Percentiles rank a stretch among this genome's conserved stretches.
phyloP scores from a whole-genome alignment of 2,329 filamentous ascomycete genomes.

The Aspergillus ustus region DNA sequence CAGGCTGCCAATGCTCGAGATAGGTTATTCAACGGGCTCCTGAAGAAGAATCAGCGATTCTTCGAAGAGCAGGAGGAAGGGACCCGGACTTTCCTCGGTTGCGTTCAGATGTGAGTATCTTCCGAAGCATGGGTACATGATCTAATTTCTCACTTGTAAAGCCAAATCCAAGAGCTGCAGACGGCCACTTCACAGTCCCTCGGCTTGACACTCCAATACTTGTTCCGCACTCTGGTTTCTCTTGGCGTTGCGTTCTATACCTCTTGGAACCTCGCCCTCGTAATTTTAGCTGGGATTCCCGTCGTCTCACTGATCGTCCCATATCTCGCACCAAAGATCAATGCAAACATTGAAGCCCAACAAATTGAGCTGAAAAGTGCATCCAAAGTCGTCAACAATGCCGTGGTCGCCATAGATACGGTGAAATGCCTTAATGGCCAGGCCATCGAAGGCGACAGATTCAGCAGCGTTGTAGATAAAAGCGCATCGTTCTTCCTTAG shows the following conservation, averaged over 20 bases:
- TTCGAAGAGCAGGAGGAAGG: slow-evolving; percentile 77
- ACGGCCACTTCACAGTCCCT: slow-evolving; percentile 78
- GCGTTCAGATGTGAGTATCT: slow-evolving; percentile 70
- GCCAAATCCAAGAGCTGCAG: slow-evolving; percentile 82
- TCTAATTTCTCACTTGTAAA: slow-evolving; percentile 41
- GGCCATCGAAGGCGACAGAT: slow-evolving; percentile 69
- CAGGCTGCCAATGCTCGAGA: slow-evolving; percentile 71
- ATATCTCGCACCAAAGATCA: slow-evolving; percentile 64
- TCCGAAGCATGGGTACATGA: neutral
- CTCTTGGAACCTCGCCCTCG: slow-evolving; percentile 83
- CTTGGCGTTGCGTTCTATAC: slow-evolving; percentile 74
- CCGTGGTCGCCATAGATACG: slow-evolving; percentile 75
- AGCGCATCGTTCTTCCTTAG: slow-evolving; percentile 68
- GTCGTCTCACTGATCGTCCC: slow-evolving; percentile 65
- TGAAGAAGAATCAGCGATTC: slow-evolving; percentile 79
- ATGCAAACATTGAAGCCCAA: slow-evolving; percentile 70
- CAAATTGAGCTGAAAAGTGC: slow-evolving; percentile 69
- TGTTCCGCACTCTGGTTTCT: slow-evolving; percentile 67
- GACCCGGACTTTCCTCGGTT: slow-evolving; percentile 70
- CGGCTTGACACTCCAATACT: slow-evolving; percentile 68
- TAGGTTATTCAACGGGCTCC: slow-evolving; percentile 68
- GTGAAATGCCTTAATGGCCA: slow-evolving; percentile 87
- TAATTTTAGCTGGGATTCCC: slow-evolving; percentile 75
- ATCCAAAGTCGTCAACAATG: slow-evolving; percentile 71
- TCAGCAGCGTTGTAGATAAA: slow-evolving; percentile 59